phyloP scores from a whole-genome alignment of 1,139 yeast genomes.

The Meyerozyma athensensis region DNA sequence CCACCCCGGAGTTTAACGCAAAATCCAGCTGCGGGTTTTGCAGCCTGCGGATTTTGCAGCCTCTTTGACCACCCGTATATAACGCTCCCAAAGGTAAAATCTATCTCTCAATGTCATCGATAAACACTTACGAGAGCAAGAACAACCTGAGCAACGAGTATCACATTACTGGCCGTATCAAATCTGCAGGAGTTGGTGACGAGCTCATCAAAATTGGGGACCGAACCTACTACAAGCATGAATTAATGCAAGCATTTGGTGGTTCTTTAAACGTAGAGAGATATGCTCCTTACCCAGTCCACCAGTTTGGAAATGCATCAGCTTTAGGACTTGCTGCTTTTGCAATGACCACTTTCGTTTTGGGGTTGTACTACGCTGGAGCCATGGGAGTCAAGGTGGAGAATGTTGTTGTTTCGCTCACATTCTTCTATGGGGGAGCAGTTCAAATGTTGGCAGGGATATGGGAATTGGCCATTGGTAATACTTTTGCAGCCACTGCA shows the following conservation, averaged over 20 bases:
- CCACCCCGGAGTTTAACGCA: too few species aligned
- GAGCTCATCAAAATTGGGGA: constrained; percentile 13
- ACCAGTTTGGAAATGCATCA: constrained; percentile 14
- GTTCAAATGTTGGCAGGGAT: constrained; percentile 47
- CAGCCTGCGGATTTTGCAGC: constrained; percentile 4
- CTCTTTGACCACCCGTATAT: background rate
- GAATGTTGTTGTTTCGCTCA: constrained; percentile 49
- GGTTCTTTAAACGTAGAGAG: constrained; percentile 15
- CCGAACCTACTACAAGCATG: constrained; percentile 12
- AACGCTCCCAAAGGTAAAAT: background rate
- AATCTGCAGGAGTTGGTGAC: constrained; percentile 4
- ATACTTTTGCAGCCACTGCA: constrained; percentile 35
- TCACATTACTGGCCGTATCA: background rate
- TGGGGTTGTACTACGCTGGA: constrained; percentile 29
- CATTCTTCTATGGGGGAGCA: constrained; percentile 43
- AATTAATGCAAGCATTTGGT: constrained; percentile 15
- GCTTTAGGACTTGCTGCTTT: constrained; percentile 15
- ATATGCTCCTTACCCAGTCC: constrained; percentile 10
- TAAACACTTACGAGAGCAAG: background rate
- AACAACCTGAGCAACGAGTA: background rate
- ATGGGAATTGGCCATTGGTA: constrained; percentile 42
- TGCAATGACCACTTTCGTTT: constrained; percentile 14
- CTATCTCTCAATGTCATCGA: background rate
- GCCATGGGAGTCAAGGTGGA: constrained; percentile 57
- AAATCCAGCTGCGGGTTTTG: background rate